A percentile compares a stretch with the other conserved stretches of the same genome.
Evolutionary conservation across 2,329 filamentous ascomycete species (phyloP).

Genomic region (Penicillium polonicum): DNA sequence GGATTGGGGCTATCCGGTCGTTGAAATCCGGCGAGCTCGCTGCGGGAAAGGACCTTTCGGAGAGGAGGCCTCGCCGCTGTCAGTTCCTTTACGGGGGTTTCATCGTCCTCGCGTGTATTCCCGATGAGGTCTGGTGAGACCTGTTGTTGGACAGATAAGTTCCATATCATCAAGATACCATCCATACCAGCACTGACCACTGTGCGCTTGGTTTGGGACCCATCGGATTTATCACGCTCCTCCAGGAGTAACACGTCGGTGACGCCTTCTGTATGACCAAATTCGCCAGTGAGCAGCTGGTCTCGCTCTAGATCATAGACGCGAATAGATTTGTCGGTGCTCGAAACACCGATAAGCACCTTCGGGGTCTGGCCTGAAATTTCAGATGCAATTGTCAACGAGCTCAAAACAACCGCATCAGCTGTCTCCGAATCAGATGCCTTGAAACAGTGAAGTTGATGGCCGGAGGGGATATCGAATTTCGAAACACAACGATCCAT

Average conservation of each 20-base stretch:
- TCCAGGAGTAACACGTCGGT: slow-evolving; percentile 76
- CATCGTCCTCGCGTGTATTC: slow-evolving; percentile 39
- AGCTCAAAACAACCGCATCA: slow-evolving; percentile 81
- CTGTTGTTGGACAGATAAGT: slow-evolving; percentile 37
- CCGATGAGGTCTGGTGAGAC: slow-evolving; percentile 32
- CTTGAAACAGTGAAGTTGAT: slow-evolving; percentile 72
- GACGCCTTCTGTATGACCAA: slow-evolving; percentile 92
- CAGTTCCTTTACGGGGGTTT: slow-evolving; percentile 47
- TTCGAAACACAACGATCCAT: slow-evolving; percentile 62
- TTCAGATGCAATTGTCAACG: slow-evolving; percentile 61
- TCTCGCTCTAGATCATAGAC: slow-evolving; percentile 81
- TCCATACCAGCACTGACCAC: slow-evolving; percentile 75
- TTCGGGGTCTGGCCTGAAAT: slow-evolving; percentile 58
- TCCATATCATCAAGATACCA: slow-evolving; percentile 81
- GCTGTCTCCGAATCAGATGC: slow-evolving; percentile 75
- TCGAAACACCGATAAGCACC: slow-evolving; percentile 82
- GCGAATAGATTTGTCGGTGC: slow-evolving; percentile 91
- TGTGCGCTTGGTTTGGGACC: slow-evolving; percentile 44
- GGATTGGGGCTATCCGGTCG: slow-evolving; percentile 49
- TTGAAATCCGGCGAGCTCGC: slow-evolving; percentile 78
- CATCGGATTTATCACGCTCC: slow-evolving; percentile 33
- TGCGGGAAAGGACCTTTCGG: slow-evolving; percentile 80
- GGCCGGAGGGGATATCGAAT: slow-evolving; percentile 65
- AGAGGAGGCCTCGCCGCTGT: slow-evolving; percentile 68
- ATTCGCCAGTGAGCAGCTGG: slow-evolving; percentile 78